Base-by-base conservation (phyloP, 2,329 filamentous ascomycete genomes). In the Hypoxylon sp. region DNA sequence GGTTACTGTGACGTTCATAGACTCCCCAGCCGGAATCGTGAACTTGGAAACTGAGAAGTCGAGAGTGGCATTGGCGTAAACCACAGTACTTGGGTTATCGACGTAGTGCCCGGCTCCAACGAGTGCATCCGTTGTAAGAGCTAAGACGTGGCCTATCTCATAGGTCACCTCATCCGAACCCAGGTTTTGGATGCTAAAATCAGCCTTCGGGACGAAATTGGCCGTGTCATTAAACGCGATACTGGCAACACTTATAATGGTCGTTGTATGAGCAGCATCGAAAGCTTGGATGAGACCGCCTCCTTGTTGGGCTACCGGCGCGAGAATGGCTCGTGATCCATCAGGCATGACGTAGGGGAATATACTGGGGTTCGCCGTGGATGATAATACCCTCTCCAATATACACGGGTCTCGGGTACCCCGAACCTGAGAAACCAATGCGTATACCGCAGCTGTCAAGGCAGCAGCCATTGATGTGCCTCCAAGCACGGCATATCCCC, bases 391-490 rank as follows among this genome's bases (percentile, higher is more conserved):
- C 14, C 46, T 69, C n/a, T 70, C 66, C 11, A 80, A 68, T 6
- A 69, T 68, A 60, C 63, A 60, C 17, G 74, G 75, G 23, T 72
- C 73, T 13, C 67, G 58, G 10, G 68, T 77, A 9, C 77, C 76
- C 7, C 77, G 69, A 23, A 70, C 74, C 45, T 79, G 73, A 3
- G 69, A 71, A 28, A 79, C 67, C n/a, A 80, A 75, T 3, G 76
- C 78, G 25, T 75, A 74, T 34, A 79, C 76, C 49, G 78, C 81
- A 19, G 84, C 83, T 2, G 81, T 78, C 28, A 85, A 21, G 75
- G n/a, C 85, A 83, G 67, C 81, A 80, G 84, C 81, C 85, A 88
- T 88, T 1, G 84, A 86, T 0, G 86, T 88, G 10, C 86, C 86
- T 19, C 81, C 83, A 21, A 85, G 77, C 17, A 87, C 81, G 38